Evolutionary conservation across 2,329 filamentous ascomycete species (phyloP), one percentile per base, ranked within the genome.

Genomic region (Samsoniella hepiali): DNA sequence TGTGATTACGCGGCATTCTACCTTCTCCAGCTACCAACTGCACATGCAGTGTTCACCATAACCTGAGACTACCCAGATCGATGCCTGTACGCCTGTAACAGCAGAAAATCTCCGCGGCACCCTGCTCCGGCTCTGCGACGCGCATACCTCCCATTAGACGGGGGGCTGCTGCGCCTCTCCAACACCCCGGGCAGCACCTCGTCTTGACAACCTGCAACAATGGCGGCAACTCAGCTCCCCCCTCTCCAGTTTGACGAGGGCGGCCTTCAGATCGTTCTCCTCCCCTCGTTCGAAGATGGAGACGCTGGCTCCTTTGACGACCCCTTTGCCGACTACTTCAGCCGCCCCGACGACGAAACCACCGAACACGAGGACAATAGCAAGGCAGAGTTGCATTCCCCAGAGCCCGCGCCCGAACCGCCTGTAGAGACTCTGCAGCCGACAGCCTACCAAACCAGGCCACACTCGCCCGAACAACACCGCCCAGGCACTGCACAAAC

Each of bases 191-290:
- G 38, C 54, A 63, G 60, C 60, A 27, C 60, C 54, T 57, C 47
- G 58, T 50, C 47, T 61, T 36, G 51, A 58, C 56, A 27, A 10
- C n/a, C 47, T 31, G 54, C 45, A 49, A 57, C 50, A 47, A 57
- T 64, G 62, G 51, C 58, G 15, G 58, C 63, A 22, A 50, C 64
- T 7, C 58, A 66, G 47, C 62, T 66, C 31, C 64, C 64, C 6
- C 64, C 64, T 29, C 59, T 66, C 15, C 54, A 64, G 13, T 64
- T 66, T 42, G 64, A 64, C 6, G 55, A 61, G 7, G 62, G 62
- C 27, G 54, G 53, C 11, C 58, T 66, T 1, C 62, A 63, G 27
- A 63, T 66, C 15, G 63, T 57, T 55, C 55, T 66, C 34, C 44
- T 64, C n/a, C 56, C 62, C n/a, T 44, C 55, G 27, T 38, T 54